Evolutionary conservation across 768 basidiomycete species (phyloP), one percentile per base, ranked within the genome.

Genomic region (Dendrothele bispora): DNA sequence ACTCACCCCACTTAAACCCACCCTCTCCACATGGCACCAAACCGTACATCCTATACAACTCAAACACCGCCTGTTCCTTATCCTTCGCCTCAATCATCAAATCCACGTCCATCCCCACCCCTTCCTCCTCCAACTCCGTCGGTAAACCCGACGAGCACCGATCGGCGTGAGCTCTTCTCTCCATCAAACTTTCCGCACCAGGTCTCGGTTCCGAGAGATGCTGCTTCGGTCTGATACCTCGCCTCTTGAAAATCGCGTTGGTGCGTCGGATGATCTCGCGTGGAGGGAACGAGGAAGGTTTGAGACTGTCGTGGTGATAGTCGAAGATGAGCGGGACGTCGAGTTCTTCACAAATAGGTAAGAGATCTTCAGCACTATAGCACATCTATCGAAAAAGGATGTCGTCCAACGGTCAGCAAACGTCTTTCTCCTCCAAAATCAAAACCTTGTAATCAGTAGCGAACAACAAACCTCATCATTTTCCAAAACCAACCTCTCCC

Each of bases 81-180:
- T 89, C 90, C 63, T 93, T 91, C 3, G 91, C 91, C 74, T 95
- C 92, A 49, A 94, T 91, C 92, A 95, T 93, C 54, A 95, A 59
- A 68, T 95, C 91, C 59, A 47, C 46, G 26, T 17, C 57, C 76
- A 41, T 51, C 78, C 80, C 84, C 69, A 88, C 83, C 50, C 86
- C 85, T 52, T 80, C 78, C 0, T 84, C 84, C 24, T 46, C 45
- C 1, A 88, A 59, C 51, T 81, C 80, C 0, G 58, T 59, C 1
- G 89, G 90, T 22, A 95, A 68, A 24, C 57, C 65, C 55, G 84
- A 72, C n/a, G n/a, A n/a, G 59, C 91, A 94, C 18, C 93, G 76
- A 58, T 94, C 89, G 1, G 92, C 79, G 60, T 97, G 94, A 5
- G 91, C 92, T 51, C 94, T 76, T 54, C 82, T 70, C 63, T 95